Evolutionary conservation across 108 stramenopile genomes (phyloP).

Genomic region (Conticribra weissflogii): DNA sequence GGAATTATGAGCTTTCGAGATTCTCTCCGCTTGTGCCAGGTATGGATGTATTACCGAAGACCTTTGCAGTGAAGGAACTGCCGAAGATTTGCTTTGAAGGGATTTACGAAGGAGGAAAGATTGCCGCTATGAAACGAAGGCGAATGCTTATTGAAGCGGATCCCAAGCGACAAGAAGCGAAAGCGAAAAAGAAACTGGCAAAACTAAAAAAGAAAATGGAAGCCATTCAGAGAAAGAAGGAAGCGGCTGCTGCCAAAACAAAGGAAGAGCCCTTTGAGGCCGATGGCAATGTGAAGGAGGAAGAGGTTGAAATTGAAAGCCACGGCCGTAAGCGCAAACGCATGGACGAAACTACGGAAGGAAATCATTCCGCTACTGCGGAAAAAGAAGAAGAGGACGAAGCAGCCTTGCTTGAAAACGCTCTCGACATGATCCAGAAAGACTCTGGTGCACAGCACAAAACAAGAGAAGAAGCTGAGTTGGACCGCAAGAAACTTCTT

Average conservation of each 20-base stretch:
- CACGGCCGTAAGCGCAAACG: slow-evolving; percentile 43
- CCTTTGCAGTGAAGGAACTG: slow-evolving; percentile 76
- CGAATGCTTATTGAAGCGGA: slow-evolving; percentile 75
- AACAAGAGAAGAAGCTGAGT: slow-evolving; percentile 86
- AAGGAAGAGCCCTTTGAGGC: slow-evolving; percentile 27
- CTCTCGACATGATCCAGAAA: slow-evolving; percentile 67
- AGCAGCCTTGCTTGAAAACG: slow-evolving; percentile 73
- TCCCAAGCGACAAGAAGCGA: slow-evolving; percentile 74
- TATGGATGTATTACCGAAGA: slow-evolving; percentile 81
- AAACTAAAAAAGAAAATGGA: slow-evolving; percentile 83
- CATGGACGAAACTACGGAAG: slow-evolving; percentile 35
- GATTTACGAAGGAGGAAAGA: slow-evolving; percentile 84
- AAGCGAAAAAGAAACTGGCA: slow-evolving; percentile 56
- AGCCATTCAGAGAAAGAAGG: slow-evolving; percentile 74
- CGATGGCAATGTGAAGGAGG: slow-evolving; percentile 38
- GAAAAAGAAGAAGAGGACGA: slow-evolving; percentile 61
- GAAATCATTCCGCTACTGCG: slow-evolving; percentile 24
- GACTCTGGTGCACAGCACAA: slow-evolving; percentile 54
- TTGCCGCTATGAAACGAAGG: slow-evolving; percentile 83
- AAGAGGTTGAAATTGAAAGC: slow-evolving; percentile 19
- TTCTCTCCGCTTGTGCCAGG: slow-evolving; percentile 78
- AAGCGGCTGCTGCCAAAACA: slow-evolving; percentile 25
- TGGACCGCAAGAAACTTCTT: slow-evolving; percentile 74
- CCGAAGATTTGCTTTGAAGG: slow-evolving; percentile 79
- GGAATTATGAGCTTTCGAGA: slow-evolving; percentile 76